phyloP scores from a whole-genome alignment of 1,284 basidiomycete species.

The Rhodotorula sp. region DNA sequence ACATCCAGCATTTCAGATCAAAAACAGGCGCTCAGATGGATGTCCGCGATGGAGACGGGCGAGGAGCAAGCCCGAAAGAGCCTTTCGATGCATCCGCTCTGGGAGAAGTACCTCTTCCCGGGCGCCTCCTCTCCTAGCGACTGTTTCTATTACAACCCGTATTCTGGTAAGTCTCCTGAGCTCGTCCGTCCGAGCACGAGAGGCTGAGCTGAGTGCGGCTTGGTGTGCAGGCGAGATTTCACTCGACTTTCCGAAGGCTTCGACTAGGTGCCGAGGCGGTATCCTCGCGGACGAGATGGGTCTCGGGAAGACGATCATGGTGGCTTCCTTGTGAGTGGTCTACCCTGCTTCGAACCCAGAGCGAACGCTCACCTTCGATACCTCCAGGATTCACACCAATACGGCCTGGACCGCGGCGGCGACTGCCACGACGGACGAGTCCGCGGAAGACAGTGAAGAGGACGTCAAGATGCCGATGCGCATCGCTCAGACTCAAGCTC shows the following conservation, averaged over 20 bases:
- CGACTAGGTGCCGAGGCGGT: slow-evolving; percentile 75
- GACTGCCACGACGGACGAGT: slow-evolving; percentile 28
- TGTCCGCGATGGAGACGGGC: slow-evolving; percentile 80
- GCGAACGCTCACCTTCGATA: neutral
- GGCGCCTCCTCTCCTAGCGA: slow-evolving; percentile 42
- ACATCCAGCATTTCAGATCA: slow-evolving; percentile 57
- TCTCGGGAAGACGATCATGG: slow-evolving; percentile 97
- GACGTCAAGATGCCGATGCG: neutral
- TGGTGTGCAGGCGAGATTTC: slow-evolving; percentile 76
- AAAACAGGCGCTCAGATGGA: slow-evolving; percentile 95
- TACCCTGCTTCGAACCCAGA: neutral
- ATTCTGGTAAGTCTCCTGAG: slow-evolving; percentile 22
- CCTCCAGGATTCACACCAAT: slow-evolving; percentile 31
- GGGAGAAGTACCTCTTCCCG: slow-evolving; percentile 65
- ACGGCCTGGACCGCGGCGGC: slow-evolving; percentile 18
- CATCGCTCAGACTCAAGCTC: neutral
- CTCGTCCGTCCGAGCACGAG: neutral
- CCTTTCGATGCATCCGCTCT: slow-evolving; percentile 81
- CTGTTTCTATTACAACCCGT: slow-evolving; percentile 65
- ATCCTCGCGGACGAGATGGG: slow-evolving; percentile 76
- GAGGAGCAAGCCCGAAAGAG: slow-evolving; percentile 66
- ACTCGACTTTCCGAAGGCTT: slow-evolving; percentile 77
- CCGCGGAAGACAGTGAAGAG: slow-evolving; percentile 11
- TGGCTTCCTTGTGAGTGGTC: slow-evolving; percentile 64
- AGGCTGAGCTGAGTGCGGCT: slow-evolving; percentile 4